Conservation (phyloP, 2,329 filamentous ascomycete species). For the Cladosporium cucumerinum region DNA sequence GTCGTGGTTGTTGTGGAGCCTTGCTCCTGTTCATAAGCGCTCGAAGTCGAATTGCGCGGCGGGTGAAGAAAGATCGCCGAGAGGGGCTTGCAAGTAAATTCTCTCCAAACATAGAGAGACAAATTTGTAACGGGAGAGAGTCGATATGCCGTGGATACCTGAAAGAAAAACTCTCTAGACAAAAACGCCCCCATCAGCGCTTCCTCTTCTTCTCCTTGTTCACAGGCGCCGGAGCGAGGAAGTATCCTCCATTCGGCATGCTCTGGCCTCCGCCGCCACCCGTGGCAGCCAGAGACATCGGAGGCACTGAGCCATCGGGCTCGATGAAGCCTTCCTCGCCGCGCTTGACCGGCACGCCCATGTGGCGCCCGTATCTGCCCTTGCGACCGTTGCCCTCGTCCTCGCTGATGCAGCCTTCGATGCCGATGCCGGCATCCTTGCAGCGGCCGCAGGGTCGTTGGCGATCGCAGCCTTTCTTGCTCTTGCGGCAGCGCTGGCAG, state of each 20-base stretch:
- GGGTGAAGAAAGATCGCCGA: not conserved
- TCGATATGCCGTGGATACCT: not conserved
- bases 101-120: not conserved
- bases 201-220: conserved; percentile 71
- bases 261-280: conserved; percentile 16
- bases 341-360: conserved; percentile 66
- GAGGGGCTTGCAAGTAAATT: not conserved
- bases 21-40: not conserved
- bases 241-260: conserved; percentile 32
- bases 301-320: conserved; percentile 18
- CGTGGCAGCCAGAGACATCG: conserved; percentile 23
- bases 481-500: conserved; percentile 97
- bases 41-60: not conserved
- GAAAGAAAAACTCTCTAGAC: not conserved
- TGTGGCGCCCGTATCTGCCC: conserved; percentile 75
- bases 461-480: conserved; percentile 97
- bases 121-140: not conserved
- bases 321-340: conserved; percentile 25
- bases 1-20: not conserved
- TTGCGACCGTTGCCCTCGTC: conserved; percentile 97
- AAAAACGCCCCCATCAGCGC: conserved; percentile 24
- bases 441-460: conserved; percentile 93
- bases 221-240: conserved; percentile 34
- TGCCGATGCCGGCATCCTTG: conserved; percentile 89
- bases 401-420: conserved; percentile 93